Percentiles rank a stretch among this genome's conserved stretches.
Evolutionary conservation across 495 filamentous ascomycete genomes (phyloP).

Genomic region (Penicillium chermesinum): DNA sequence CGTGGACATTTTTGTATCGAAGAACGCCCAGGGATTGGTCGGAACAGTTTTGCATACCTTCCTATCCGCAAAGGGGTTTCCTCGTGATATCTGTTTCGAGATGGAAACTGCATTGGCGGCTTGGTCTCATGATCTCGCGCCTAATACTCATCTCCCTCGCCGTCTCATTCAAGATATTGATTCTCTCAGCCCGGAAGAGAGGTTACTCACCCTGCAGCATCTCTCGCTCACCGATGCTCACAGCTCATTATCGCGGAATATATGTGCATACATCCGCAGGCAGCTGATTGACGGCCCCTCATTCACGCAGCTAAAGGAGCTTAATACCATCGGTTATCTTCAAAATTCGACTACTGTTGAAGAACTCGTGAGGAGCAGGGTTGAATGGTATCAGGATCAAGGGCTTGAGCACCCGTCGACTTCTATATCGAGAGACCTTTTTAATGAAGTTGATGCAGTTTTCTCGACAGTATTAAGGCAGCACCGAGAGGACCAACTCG

Average conservation of each 20-base stretch:
- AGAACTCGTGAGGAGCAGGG: constrained; percentile 39
- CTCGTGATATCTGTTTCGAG: constrained; percentile 49
- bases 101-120: constrained; percentile 42
- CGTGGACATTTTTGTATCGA: constrained; percentile 50
- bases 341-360: constrained; percentile 38
- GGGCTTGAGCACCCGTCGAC: constrained; percentile 38
- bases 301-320: constrained; percentile 43
- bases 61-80: constrained; percentile 44
- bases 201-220: constrained; percentile 47
- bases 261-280: constrained; percentile 40
- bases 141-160: constrained; percentile 35
- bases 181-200: constrained; percentile 47
- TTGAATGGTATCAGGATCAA: constrained; percentile 49
- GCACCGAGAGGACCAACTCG: constrained; percentile 37
- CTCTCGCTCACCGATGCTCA: constrained; percentile 36
- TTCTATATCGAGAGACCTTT: constrained; percentile 36
- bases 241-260: constrained; percentile 23
- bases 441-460: constrained; percentile 39
- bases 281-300: constrained; percentile 49
- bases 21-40: constrained; percentile 45
- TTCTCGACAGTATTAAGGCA: constrained; percentile 38
- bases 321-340: constrained; percentile 48
- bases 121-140: constrained; percentile 31
- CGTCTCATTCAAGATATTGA: constrained; percentile 49
- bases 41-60: constrained; percentile 54